Percentiles rank a stretch among this genome's conserved stretches.
Evolutionary conservation across 164 flowering plant species (phyloP).

Genomic region (Warburgia ugandensis): DNA sequence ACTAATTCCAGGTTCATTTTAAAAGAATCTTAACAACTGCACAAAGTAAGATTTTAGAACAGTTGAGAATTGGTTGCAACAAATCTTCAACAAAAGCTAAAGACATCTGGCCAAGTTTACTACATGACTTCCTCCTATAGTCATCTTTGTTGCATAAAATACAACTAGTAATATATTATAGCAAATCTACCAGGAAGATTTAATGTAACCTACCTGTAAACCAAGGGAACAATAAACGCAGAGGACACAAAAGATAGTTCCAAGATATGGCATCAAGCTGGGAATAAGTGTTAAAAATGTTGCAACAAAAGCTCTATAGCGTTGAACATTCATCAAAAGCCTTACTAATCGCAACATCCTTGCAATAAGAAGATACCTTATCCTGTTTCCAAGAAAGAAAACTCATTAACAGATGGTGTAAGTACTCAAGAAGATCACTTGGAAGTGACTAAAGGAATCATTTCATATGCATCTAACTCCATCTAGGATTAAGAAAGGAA

Average conservation of each 20-base stretch:
- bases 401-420: neutral
- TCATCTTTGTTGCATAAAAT: too few species aligned
- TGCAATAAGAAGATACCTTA: conserved; percentile 93
- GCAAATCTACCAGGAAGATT: neutral
- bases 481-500: neutral
- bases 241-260: conserved; percentile 74
- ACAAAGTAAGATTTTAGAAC: too few species aligned
- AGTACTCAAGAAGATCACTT: conserved; percentile 1
- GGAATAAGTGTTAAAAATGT: conserved; percentile 89
- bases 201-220: conserved; percentile 54
- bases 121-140: too few species aligned
- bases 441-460: neutral
- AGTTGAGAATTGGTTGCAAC: too few species aligned
- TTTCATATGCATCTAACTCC: neutral
- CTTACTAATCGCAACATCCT: conserved; percentile 87
- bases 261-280: conserved; percentile 94
- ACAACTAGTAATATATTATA: too few species aligned
- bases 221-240: conserved; percentile 92
- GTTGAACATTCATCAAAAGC: conserved; percentile 71
- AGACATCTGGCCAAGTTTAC: too few species aligned
- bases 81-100: too few species aligned
- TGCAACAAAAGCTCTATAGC: conserved; percentile 77
- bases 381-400: conserved; percentile 48
- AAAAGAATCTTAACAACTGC: too few species aligned
- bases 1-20: too few species aligned